These are phyloP conservation scores for Luffa aegyptiaca DNA, from an alignment of 306 rosid species.

Conservation along the genomic window DNA sequence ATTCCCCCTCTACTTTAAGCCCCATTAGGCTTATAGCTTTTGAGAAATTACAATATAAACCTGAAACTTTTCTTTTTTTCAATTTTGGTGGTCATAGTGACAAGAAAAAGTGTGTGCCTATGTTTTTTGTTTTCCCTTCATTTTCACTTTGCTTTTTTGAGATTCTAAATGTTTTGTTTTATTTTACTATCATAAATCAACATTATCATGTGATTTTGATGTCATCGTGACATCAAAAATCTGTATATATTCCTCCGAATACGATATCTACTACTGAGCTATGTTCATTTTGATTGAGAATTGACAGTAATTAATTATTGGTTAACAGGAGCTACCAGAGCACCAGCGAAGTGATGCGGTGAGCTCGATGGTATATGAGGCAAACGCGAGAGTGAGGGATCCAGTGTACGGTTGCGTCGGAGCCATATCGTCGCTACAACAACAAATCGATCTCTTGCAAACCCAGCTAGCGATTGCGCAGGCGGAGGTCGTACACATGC, in stretches of 20 bases:
- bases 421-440: slow-evolving; percentile 83
- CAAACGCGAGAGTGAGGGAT: slow-evolving; percentile 86
- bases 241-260: no score
- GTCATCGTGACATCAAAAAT: slow-evolving; percentile 23
- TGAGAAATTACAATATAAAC: background rate
- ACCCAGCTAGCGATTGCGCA: slow-evolving; percentile 68
- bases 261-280: no score
- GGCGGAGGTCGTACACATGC: slow-evolving; percentile 75
- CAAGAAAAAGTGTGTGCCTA: slow-evolving; percentile 3
- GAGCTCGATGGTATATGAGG: slow-evolving; percentile 94
- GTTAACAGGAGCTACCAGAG: slow-evolving; percentile 65
- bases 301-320: background rate
- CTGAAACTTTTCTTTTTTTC: slow-evolving; percentile 8
- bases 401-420: slow-evolving; percentile 96
- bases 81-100: background rate
- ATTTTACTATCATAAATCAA: background rate
- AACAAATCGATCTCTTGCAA: slow-evolving; percentile 70
- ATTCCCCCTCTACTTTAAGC: slow-evolving; percentile 26
- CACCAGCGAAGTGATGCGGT: slow-evolving; percentile 88
- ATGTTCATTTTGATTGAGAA: no score
- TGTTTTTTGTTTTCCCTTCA: background rate
- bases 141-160: background rate
- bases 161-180: background rate
- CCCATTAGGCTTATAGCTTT: slow-evolving; percentile 18
- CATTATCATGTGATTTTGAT: slow-evolving; percentile 30